Base-by-base conservation (phyloP, 192 early-diverging fungal species). In the Coemansia sp. region DNA sequence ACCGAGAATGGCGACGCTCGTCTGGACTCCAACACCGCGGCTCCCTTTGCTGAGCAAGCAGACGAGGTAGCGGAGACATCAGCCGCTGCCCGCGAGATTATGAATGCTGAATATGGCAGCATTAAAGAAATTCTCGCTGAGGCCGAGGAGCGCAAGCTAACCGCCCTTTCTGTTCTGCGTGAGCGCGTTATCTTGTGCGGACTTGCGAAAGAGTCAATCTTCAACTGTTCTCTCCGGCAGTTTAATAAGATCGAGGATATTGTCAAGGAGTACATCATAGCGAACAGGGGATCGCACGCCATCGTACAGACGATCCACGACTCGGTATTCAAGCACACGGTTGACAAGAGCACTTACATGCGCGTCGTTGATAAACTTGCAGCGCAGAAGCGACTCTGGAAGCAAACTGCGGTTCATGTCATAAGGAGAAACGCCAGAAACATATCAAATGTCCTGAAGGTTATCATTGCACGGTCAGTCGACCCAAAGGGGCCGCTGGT, bases 321-420 rank as follows among this genome's bases (percentile, higher is more conserved):
- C 20, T 22, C 66, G 3, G 52, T 43, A 15, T 56, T 35, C 19
- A 59, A 58, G 14, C 41, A 70, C 41, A 38, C 1, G 13, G 25
- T 76, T 49, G 79, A 81, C 65, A 75, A 75, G 49, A 63, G 63
- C 22, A 81, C 79, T 13, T 54, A 75, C 14, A 5, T 67, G 34
- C 63, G 73, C 4, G 53, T 61, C 2, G 19, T 81, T 19, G 38
- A 52, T 5, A 60, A 42, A 19, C 49, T 81, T 55, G 62, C 60
- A 13, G 29, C 15, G 2, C 67, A 63, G 38, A 53, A 63, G 6
- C 49, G 35, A 35, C 40, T 73, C 23, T 67, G 61, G 67, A 40
- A 35, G 5, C 70, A 65, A 19, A n/a, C 46, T 0, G 41, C 66
- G 9, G 40, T 25, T 0, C 13, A 48, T 0, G 23, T 46, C 43